phyloP scores from a whole-genome alignment of 305 asterid genomes.

The Ruellia speciosa region DNA sequence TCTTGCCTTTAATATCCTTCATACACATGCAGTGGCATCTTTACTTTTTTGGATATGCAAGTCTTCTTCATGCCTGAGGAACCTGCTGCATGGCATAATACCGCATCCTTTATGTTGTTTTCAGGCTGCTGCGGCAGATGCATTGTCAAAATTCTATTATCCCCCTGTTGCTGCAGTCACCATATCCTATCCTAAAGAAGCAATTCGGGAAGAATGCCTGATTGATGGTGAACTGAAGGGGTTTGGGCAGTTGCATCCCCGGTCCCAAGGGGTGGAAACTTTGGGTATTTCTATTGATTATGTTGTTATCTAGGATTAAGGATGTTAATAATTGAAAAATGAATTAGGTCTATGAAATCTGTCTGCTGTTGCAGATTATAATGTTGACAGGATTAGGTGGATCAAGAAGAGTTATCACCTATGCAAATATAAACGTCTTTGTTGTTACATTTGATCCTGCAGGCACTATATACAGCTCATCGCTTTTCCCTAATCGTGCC shows the following conservation, averaged over 20 bases:
- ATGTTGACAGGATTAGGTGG: slow-evolving; percentile 4
- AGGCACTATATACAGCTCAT: slow-evolving; percentile 96
- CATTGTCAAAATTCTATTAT: slow-evolving; percentile 62
- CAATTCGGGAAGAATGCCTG: slow-evolving; percentile 62
- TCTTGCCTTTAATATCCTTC: not conserved
- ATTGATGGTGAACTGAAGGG: slow-evolving; percentile 84
- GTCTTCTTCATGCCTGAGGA: not conserved
- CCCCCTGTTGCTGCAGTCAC: slow-evolving; percentile 97
- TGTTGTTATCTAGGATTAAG: slow-evolving; percentile 8
- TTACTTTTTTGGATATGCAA: no score
- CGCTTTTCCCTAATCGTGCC: slow-evolving; percentile 93
- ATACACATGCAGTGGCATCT: no score
- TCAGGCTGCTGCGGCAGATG: slow-evolving; percentile 73
- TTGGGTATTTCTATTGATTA: slow-evolving; percentile 41
- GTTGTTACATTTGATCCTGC: slow-evolving; percentile 25
- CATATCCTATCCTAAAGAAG: slow-evolving; percentile 79
- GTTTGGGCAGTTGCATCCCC: slow-evolving; percentile 98
- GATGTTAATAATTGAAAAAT: slow-evolving; percentile 7
- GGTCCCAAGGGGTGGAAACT: slow-evolving; percentile 94
- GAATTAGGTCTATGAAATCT: slow-evolving; percentile 3
- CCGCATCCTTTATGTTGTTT: slow-evolving; percentile 16
- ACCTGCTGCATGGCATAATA: slow-evolving; percentile 8
- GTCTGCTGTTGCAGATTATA: not conserved
- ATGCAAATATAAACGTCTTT: slow-evolving; percentile 10
- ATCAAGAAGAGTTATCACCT: not conserved